Evolutionary conservation across 345 rosid species (phyloP).

Genomic region (Euclidium syriacum): DNA sequence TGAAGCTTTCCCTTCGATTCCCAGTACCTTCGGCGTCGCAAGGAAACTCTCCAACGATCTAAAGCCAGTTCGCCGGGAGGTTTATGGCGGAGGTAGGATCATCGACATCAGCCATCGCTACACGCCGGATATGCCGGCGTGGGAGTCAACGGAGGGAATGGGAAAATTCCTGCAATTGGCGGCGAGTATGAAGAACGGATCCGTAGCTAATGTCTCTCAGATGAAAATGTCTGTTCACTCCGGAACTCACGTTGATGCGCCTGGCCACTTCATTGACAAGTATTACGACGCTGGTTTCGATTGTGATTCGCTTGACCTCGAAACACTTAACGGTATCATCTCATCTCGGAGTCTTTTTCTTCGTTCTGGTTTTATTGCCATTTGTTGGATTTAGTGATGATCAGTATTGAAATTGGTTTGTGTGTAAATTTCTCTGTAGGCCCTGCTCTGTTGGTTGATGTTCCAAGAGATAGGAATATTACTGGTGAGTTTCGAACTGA

Average conservation of each 20-base stretch:
- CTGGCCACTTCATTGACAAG: conserved; percentile 80
- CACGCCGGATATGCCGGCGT: conserved; percentile 57
- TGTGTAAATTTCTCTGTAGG: conserved; percentile 29
- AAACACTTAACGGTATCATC: conserved; percentile 51
- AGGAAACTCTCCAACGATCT: conserved; percentile 17
- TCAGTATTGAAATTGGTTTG: background rate
- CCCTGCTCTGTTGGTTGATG: conserved; percentile 53
- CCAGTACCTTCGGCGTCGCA: conserved; percentile 2
- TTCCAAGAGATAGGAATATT: conserved; percentile 56
- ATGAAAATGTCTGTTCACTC: conserved; percentile 86
- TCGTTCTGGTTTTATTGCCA: background rate
- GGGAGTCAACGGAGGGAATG: conserved; percentile 43
- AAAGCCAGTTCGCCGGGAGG: conserved; percentile 61
- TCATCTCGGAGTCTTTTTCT: background rate
- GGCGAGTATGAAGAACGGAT: conserved; percentile 87
- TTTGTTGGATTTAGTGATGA: background rate
- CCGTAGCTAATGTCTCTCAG: conserved; percentile 73
- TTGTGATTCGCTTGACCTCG: conserved; percentile 82
- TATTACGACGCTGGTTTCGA: conserved; percentile 93
- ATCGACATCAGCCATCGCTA: conserved; percentile 77
- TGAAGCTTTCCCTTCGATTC: conserved; percentile 9
- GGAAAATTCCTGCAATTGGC: conserved; percentile 61
- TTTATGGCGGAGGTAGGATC: conserved; percentile 64
- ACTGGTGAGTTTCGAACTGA: conserved; percentile 44
- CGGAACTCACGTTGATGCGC: conserved; percentile 93